Conservation (phyloP, 306 rosid species). For the Luffa acutangula region DNA sequence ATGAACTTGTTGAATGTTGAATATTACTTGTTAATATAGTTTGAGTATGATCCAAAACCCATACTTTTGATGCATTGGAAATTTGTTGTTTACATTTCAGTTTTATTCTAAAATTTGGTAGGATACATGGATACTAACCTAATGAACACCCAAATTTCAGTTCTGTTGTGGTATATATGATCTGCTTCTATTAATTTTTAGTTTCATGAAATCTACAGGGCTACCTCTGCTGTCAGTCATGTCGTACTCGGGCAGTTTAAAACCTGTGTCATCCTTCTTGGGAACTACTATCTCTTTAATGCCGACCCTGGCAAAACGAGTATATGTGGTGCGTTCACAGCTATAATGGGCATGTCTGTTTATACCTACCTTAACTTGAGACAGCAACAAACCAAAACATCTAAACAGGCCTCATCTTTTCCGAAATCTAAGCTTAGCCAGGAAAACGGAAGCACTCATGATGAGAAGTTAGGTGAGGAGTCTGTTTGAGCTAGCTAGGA, state of each 20-base stretch:
- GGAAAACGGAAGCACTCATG: constrained; percentile 53
- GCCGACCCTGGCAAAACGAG: constrained; percentile 79
- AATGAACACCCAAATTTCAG: neutral
- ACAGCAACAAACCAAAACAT: constrained; percentile 39
- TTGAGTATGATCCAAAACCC: neutral
- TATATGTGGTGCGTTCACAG: constrained; percentile 72
- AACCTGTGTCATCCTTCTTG: constrained; percentile 88
- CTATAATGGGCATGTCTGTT: constrained; percentile 72
- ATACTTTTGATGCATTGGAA: neutral
- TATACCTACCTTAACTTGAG: constrained; percentile 77
- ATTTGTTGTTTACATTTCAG: neutral
- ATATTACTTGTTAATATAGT: neutral
- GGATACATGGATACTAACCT: neutral
- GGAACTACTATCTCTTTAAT: constrained; percentile 70
- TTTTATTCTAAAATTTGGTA: neutral
- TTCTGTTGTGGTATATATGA: constrained; percentile 6
- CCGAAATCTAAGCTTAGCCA: constrained; percentile 69
- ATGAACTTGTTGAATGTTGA: neutral
- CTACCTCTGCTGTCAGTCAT: constrained; percentile 82
- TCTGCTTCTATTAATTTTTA: neutral
- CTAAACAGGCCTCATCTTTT: constrained; percentile 46
- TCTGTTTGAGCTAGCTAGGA: constrained; percentile 40
- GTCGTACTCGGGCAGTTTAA: constrained; percentile 96
- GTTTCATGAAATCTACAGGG: constrained; percentile 37
- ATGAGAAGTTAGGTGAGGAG: constrained; percentile 50